Percentiles rank a stretch among this genome's conserved stretches.
Conservation (phyloP, 495 filamentous ascomycete species). For the Cladorrhinum samala region DNA sequence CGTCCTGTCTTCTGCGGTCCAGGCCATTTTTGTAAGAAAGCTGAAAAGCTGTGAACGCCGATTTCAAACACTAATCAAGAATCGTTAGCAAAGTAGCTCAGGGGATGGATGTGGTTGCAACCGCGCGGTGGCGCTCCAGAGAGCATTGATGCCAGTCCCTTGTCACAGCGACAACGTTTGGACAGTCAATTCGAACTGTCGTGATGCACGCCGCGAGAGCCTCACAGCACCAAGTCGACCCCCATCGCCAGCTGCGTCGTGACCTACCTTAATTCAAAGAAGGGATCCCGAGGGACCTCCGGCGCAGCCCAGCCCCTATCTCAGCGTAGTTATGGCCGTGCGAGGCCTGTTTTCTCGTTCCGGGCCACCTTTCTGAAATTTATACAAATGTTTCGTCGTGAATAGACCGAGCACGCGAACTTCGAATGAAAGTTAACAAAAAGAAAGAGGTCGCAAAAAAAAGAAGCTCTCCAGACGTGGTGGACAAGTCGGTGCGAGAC, state of each 20-base stretch:
- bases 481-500: conserved; percentile 16
- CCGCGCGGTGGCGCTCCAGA: background rate
- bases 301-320: conserved; percentile 22
- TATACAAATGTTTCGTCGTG: conserved; percentile 2
- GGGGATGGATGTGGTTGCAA: background rate
- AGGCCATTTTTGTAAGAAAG: conserved; percentile 29
- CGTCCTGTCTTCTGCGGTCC: conserved; percentile 28
- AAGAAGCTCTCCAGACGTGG: conserved; percentile 10
- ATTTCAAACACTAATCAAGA: background rate
- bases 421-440: conserved; percentile 3
- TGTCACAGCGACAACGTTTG: background rate
- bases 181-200: background rate
- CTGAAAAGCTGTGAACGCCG: background rate
- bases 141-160: too few relatives aligned
- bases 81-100: background rate
- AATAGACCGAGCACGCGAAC: conserved; percentile 7
- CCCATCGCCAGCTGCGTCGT: background rate
- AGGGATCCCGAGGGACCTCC: conserved; percentile 7
- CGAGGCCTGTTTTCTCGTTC: conserved; percentile 17
- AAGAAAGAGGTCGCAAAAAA: conserved; percentile 12
- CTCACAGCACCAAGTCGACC: background rate
- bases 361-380: conserved; percentile 9
- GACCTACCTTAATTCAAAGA: conserved; percentile 19
- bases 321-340: conserved; percentile 17
- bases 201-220: background rate